These are phyloP conservation scores for Hansenula anomala DNA, from an alignment of 1,139 yeast species.

Conservation along the genomic window DNA sequence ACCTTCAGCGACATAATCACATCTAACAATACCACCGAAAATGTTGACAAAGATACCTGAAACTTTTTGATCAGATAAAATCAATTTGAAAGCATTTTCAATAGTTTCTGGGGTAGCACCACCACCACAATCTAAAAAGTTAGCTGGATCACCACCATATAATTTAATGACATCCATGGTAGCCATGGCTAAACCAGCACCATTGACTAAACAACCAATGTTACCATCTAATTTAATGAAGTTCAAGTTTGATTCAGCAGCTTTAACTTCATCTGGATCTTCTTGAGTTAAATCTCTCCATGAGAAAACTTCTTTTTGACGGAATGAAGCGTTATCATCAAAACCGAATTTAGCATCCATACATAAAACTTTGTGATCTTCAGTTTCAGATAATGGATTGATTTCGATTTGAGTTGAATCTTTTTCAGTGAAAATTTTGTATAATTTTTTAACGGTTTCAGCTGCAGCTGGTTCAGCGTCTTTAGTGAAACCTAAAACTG, in stretches of 20 bases:
- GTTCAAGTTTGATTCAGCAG: constrained; percentile 85
- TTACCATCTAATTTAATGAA: constrained; percentile 97
- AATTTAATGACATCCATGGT: constrained; percentile 99
- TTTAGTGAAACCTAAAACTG: constrained; percentile 73
- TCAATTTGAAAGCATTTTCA: constrained; percentile 93
- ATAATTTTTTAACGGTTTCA: constrained; percentile 77
- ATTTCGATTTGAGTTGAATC: constrained; percentile 99
- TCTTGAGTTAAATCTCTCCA: constrained; percentile 99
- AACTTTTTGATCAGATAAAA: constrained; percentile 83
- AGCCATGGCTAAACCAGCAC: constrained; percentile 99
- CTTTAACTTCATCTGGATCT: constrained; percentile 95
- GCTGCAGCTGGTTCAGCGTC: constrained; percentile 86
- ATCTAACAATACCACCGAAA: constrained; percentile 98
- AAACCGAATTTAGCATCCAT: constrained; percentile 99
- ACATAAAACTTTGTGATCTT: constrained; percentile 86
- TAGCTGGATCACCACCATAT: constrained; percentile 98
- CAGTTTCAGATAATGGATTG: constrained; percentile 95
- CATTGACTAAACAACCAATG: constrained; percentile 97
- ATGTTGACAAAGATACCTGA: constrained; percentile 97
- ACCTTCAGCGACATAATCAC: constrained; percentile 98
- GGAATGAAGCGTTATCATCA: constrained; percentile 93
- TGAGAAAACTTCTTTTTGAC: constrained; percentile 90
- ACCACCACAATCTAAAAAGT: constrained; percentile 99
- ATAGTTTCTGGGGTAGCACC: constrained; percentile 99
- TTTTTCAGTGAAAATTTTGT: constrained; percentile 80